phyloP scores from a whole-genome alignment of 1,139 yeast genomes.

The Arxiozyma heterogenica region DNA sequence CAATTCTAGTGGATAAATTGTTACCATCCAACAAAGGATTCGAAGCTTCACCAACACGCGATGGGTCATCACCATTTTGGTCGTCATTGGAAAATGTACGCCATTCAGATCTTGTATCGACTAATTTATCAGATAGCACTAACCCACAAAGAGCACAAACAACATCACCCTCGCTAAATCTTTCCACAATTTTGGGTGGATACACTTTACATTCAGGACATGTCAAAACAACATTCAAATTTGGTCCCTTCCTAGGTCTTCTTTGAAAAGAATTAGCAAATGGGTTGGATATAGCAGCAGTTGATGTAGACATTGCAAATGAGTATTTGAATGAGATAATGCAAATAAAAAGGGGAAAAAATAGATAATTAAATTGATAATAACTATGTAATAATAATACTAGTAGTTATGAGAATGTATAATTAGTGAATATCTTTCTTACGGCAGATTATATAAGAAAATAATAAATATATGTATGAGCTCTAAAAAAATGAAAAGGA shows the following conservation, averaged over 20 bases:
- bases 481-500: no score
- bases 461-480: no score
- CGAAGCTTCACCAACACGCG: conserved; percentile 99
- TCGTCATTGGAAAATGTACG: conserved; percentile 96
- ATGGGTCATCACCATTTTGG: conserved; percentile 96
- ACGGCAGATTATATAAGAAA: background rate
- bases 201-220: conserved; percentile 95
- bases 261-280: background rate
- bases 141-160: conserved; percentile 96
- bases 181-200: conserved; percentile 91
- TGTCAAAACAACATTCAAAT: conserved; percentile 78
- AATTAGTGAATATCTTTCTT: background rate
- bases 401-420: no score
- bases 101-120: conserved; percentile 97
- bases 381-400: no score
- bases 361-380: no score
- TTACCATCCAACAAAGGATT: conserved; percentile 88
- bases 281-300: background rate
- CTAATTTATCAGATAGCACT: conserved; percentile 84
- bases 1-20: conserved; percentile 86
- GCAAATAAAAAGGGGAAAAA: no score
- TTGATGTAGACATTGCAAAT: background rate
- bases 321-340: no score
- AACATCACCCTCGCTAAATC: conserved; percentile 95
- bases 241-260: conserved; percentile 42